Evolutionary conservation across 1,284 basidiomycete genomes (phyloP), one percentile per base, ranked within the genome.

Genomic region (Xerocomus minutiporus): DNA sequence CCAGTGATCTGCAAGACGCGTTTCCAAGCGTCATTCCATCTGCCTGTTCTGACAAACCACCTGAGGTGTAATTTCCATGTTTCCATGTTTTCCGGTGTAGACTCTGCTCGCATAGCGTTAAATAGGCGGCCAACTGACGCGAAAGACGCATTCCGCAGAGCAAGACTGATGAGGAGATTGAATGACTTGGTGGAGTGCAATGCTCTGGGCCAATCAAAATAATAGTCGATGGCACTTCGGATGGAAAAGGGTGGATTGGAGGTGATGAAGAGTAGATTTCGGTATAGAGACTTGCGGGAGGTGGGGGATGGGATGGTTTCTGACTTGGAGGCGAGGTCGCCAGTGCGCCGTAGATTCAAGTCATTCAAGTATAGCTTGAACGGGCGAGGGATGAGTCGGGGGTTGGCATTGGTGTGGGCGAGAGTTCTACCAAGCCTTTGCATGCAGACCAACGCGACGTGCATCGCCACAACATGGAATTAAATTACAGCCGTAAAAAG

Each of bases 1-100:
- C 44, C 43, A 1, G 58, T 51, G 43, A 69, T 44, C 28, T 56
- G 52, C 44, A 58, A 42, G 41, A 71, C 69, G 46, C 68, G 68
- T 8, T 55, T 60, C 79, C 79, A 82, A 35, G 79, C 82, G 28
- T 70, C 61, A 25, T 75, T 69, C 79, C 80, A 83, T 44, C 61
- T 64, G 8, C 76, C 80, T 2, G 70, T 72, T 46, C 71, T 69
- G 32, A 82, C 69, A 36, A 80, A 64, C 71, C 70, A 80, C 15
- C 82, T 76, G 50, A 77, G 68, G 53, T 71, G 69, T 20, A 83
- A 64, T 62, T 76, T 77, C 59, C 68, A 70, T 0, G 81, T 81
- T 61, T 77, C 73, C 32, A 72, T 48, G 56, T 79, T 74, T 44
- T 58, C 63, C 3, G 59, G 61, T 17, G 81, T 57, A 8, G 63